Evolutionary conservation across 208 protist species (phyloP).

Genomic region (Trypanosomatidae sp.): DNA sequence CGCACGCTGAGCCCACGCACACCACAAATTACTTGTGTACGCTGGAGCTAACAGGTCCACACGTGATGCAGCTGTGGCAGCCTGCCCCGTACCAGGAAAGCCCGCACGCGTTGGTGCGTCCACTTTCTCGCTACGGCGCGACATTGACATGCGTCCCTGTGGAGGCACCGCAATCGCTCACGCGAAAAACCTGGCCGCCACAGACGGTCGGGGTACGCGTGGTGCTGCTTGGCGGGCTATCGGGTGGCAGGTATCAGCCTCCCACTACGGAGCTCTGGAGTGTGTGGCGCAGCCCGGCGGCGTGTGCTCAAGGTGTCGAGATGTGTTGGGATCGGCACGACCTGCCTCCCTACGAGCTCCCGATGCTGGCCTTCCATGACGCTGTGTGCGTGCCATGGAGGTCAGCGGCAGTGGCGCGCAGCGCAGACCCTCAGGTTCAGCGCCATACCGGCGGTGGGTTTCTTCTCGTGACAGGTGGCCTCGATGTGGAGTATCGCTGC

Average conservation of each 20-base stretch:
- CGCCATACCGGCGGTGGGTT: slow-evolving; percentile 20
- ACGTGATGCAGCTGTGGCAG: slow-evolving; percentile 29
- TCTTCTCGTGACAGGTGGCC: slow-evolving; percentile 58
- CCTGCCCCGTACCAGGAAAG: slow-evolving; percentile 52
- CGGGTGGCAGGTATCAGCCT: slow-evolving; percentile 23
- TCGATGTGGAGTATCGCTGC: slow-evolving; percentile 50
- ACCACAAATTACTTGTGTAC: slow-evolving; percentile 21
- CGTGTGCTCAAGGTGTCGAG: slow-evolving; percentile 7
- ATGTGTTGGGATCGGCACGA: slow-evolving; percentile 29
- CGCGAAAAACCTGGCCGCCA: not conserved
- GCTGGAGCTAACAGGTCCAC: slow-evolving; percentile 47
- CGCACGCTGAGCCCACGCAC: slow-evolving; percentile 19
- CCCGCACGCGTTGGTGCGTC: slow-evolving; percentile 45
- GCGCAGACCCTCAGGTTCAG: not conserved
- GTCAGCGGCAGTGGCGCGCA: not conserved
- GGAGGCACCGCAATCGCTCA: not conserved
- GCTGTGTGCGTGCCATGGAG: slow-evolving; percentile 31
- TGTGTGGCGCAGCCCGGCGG: slow-evolving; percentile 23
- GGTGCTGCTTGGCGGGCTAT: slow-evolving; percentile 29
- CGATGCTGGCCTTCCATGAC: slow-evolving; percentile 42
- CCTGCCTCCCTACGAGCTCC: slow-evolving; percentile 47
- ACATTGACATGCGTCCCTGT: slow-evolving; percentile 34
- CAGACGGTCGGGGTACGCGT: slow-evolving; percentile 15
- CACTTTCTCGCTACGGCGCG: slow-evolving; percentile 49
- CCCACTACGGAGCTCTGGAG: slow-evolving; percentile 38